These are phyloP conservation scores for Dactylellina parvicollis DNA, from an alignment of 2,329 filamentous ascomycete genomes.

Conservation along the genomic window DNA sequence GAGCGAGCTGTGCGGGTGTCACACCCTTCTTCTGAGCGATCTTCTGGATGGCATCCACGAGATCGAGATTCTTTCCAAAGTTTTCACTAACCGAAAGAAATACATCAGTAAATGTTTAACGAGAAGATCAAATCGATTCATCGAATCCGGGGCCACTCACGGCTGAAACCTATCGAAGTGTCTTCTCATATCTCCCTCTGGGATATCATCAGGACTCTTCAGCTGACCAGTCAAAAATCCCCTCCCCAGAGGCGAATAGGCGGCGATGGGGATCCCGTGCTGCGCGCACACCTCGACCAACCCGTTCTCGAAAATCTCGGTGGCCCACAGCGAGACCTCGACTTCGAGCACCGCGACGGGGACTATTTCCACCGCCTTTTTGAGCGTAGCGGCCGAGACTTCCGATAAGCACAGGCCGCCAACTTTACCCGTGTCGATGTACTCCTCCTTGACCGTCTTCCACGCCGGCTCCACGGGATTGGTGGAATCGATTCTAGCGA, in stretches of 20 bases:
- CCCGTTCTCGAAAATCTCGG: slow-evolving; percentile 66
- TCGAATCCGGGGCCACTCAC: slow-evolving; percentile 57
- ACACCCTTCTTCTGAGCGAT: slow-evolving; percentile 71
- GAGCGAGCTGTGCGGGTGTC: slow-evolving; percentile 72
- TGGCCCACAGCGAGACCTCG: slow-evolving; percentile 66
- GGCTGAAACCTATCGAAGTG: slow-evolving; percentile 70
- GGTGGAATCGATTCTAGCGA: slow-evolving; percentile 68
- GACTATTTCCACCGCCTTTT: slow-evolving; percentile 63
- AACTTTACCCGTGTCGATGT: slow-evolving; percentile 67
- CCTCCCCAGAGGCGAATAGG: slow-evolving; percentile 76
- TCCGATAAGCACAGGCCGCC: slow-evolving; percentile 68
- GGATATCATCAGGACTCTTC: slow-evolving; percentile 67
- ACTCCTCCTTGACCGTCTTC: slow-evolving; percentile 64
- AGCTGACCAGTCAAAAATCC: slow-evolving; percentile 67
- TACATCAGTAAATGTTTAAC: neutral
- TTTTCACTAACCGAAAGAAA: slow-evolving; percentile 60
- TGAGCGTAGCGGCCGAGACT: slow-evolving; percentile 65
- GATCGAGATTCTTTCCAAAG: slow-evolving; percentile 72
- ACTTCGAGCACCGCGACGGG: slow-evolving; percentile 66
- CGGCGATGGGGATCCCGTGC: slow-evolving; percentile 74
- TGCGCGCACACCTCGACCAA: slow-evolving; percentile 69
- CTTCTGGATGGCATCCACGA: slow-evolving; percentile 69
- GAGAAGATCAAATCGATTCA: neutral
- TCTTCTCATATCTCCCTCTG: slow-evolving; percentile 65
- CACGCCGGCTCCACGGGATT: slow-evolving; percentile 64